These are phyloP conservation scores for Abelmoschus esculentus DNA, from an alignment of 345 rosid genomes.

Conservation along the genomic window DNA sequence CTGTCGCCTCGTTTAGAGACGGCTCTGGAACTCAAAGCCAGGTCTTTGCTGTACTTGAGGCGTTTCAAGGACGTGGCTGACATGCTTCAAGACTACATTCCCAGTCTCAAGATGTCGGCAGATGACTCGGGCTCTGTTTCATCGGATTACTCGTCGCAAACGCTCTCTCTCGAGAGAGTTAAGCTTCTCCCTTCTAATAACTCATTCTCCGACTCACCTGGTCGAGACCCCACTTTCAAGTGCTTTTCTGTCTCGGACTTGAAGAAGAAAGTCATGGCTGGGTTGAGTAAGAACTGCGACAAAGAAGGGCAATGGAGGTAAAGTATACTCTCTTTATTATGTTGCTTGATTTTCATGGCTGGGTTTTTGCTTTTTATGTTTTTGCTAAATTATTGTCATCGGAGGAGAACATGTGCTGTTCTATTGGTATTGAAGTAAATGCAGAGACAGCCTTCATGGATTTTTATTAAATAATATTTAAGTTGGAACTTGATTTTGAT, in stretches of 20 bases:
- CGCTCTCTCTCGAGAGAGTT: conserved; percentile 41
- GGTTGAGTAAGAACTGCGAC: conserved; percentile 64
- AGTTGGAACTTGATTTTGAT: neutral
- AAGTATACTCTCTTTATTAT: neutral
- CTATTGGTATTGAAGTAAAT: conserved; percentile 11
- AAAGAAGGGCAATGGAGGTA: conserved; percentile 95
- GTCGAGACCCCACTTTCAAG: conserved; percentile 46
- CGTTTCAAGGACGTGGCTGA: conserved; percentile 64
- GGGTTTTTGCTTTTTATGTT: neutral
- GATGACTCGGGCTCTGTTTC: conserved; percentile 50
- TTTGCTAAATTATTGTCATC: conserved; percentile 9
- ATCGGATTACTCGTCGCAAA: conserved; percentile 46
- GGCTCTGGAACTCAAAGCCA: conserved; percentile 64
- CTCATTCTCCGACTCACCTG: conserved; percentile 11
- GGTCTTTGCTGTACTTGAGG: conserved; percentile 49
- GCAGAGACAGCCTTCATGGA: neutral
- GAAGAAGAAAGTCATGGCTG: conserved; percentile 86
- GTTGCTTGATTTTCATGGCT: neutral
- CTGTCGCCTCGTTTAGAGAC: conserved; percentile 64
- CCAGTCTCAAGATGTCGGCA: conserved; percentile 44
- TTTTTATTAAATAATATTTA: neutral
- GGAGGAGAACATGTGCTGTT: neutral
- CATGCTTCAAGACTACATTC: conserved; percentile 81
- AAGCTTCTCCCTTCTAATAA: conserved; percentile 39
- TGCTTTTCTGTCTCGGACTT: conserved; percentile 85